Evolutionary conservation across 768 basidiomycete genomes (phyloP).

Genomic region (Tricholoma sp.): DNA sequence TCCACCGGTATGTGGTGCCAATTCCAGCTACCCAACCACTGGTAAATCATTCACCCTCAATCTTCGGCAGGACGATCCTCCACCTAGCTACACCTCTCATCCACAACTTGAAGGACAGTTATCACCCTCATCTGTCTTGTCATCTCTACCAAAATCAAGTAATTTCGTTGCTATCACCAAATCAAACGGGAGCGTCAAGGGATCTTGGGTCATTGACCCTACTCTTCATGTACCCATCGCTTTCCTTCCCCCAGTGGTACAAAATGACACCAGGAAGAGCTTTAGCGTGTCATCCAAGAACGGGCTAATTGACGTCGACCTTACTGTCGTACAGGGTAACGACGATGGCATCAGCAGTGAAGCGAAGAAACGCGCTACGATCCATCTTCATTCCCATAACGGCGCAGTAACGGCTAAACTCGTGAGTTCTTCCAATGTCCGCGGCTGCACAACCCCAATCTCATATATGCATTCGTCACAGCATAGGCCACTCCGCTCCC

Average conservation of each 20-base stretch:
- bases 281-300: slow-evolving; percentile 27
- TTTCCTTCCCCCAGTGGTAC: slow-evolving; percentile 32
- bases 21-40: background rate
- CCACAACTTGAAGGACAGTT: background rate
- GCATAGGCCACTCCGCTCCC: slow-evolving; percentile 13
- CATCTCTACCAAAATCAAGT: slow-evolving; percentile 22
- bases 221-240: slow-evolving; percentile 30
- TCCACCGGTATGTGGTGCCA: slow-evolving; percentile 3
- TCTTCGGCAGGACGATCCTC: slow-evolving; percentile 14
- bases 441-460: background rate
- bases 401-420: slow-evolving; percentile 20
- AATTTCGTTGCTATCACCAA: slow-evolving; percentile 29
- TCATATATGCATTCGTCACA: background rate
- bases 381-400: slow-evolving; percentile 20
- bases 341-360: background rate
- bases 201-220: slow-evolving; percentile 40
- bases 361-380: slow-evolving; percentile 7
- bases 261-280: slow-evolving; percentile 34
- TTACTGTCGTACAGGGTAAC: slow-evolving; percentile 28
- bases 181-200: slow-evolving; percentile 25
- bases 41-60: background rate
- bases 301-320: slow-evolving; percentile 31
- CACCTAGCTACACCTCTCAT: slow-evolving; percentile 14
- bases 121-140: background rate
- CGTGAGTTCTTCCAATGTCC: slow-evolving; percentile 11